A percentile compares a stretch with the other conserved stretches of the same genome.
Evolutionary conservation across 129 eudicot genomes (phyloP).

Genomic region (Ambrosia trifida): DNA sequence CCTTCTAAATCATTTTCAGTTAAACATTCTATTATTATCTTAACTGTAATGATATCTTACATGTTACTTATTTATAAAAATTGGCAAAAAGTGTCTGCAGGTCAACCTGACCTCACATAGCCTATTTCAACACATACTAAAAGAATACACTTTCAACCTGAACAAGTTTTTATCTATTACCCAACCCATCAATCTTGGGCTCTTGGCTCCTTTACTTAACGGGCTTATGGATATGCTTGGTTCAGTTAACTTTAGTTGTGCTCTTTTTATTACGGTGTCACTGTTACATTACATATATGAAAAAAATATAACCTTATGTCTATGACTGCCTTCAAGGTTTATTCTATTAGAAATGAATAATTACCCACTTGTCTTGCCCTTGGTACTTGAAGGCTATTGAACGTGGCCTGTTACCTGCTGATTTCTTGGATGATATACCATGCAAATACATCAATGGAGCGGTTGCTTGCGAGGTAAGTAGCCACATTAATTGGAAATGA

Average conservation of each 20-base stretch:
- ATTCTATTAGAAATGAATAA: neutral
- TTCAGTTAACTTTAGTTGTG: neutral
- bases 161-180: neutral
- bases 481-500: conserved; percentile 3
- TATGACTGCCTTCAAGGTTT: neutral
- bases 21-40: neutral
- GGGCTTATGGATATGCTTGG: neutral
- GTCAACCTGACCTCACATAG: neutral
- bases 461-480: conserved; percentile 77
- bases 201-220: neutral
- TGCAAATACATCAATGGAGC: conserved; percentile 80
- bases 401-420: conserved; percentile 83
- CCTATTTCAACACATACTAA: neutral
- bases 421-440: conserved; percentile 89
- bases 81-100: neutral
- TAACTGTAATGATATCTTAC: neutral
- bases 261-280: neutral
- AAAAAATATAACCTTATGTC: conserved; percentile 8
- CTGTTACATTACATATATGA: neutral
- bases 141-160: neutral
- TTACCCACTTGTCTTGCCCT: conserved; percentile 1
- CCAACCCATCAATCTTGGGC: neutral
- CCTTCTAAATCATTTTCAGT: neutral
- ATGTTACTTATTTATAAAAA: neutral
- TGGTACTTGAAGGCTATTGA: conserved; percentile 73